Base-by-base conservation (phyloP, 2,329 filamentous ascomycete genomes). In the Ceratocystis variospora region DNA sequence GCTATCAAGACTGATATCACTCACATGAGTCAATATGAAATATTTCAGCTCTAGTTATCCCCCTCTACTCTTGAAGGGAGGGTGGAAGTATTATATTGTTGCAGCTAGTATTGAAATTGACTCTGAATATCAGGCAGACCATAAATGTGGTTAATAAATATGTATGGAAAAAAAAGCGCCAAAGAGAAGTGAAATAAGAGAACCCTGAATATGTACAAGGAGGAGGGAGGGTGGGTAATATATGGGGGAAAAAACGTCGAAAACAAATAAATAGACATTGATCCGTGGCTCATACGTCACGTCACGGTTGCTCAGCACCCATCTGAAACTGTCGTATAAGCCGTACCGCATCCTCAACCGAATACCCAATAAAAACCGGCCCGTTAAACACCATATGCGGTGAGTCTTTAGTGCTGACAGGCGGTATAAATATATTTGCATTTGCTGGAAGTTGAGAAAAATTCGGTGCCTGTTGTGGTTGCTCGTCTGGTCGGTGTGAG, bases 331-430 rank as follows among this genome's bases (percentile, higher is more conserved):
- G 80, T 70, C 88, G 85, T 78, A 95, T 82, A 63, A 95, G 81
- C 65, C 83, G 80, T 28, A 89, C 82, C n/a, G 89, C 88, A 73
- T 95, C 87, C 68, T 95, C 89, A 68, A 90, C 83, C 8, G 87
- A 85, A 72, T 96, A 96, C 0, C 93, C 93, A 71, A 97, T 90
- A 72, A 96, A 96, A 0, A 96, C 91, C 0, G 93, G 93, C 0
- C 93, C 93, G 7, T 89, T 96, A 73, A 96, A 96, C 0, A 95
- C 80, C 83, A 96, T 88, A 71, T 88, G 87, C 8, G 89, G 83
- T 8, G 62, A 17, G 6, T 37, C 41, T 31, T 62, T 22, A 22
- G 25, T 44, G 63, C 55, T 22, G 10, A 48, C 19, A 12, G 15
- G 31, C n/a, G 12, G 28, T 33, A 28, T 19, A 19, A 59, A 55